These are phyloP conservation scores for Monosporascus sp. DNA, from an alignment of 2,329 filamentous ascomycete genomes.

Conservation along the genomic window DNA sequence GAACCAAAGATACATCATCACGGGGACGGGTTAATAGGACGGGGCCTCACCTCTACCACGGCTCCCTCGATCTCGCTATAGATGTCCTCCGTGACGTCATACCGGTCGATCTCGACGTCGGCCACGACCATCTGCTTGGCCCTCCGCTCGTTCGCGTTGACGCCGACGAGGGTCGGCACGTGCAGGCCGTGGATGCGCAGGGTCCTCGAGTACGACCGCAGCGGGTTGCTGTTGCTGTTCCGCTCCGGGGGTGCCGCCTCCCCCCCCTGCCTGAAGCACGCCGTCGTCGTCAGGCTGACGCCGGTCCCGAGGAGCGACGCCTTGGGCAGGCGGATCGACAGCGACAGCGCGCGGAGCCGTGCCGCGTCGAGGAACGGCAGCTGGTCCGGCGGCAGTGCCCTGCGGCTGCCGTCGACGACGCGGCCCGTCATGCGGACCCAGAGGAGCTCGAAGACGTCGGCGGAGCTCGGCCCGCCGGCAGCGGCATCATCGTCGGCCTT, in stretches of 20 bases:
- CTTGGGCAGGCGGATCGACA: constrained; percentile 60
- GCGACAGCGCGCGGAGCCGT: constrained; percentile 40
- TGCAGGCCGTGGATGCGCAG: constrained; percentile 53
- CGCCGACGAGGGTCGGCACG: constrained; percentile 65
- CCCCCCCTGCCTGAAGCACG: constrained; percentile 32
- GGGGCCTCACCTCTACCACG: constrained; percentile 52
- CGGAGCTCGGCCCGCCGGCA: constrained; percentile 9
- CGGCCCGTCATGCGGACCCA: constrained; percentile 34
- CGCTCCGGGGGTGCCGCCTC: constrained; percentile 16
- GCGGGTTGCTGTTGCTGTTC: constrained; percentile 14
- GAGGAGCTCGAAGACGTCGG: constrained; percentile 32
- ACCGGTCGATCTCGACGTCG: constrained; percentile 57
- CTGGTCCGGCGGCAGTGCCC: constrained; percentile 24
- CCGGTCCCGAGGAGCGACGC: constrained; percentile 62
- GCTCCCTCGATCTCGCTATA: constrained; percentile 54
- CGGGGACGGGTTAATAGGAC: constrained; percentile 1
- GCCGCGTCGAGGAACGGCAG: constrained; percentile 30
- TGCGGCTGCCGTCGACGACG: constrained; percentile 25
- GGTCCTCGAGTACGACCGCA: constrained; percentile 25
- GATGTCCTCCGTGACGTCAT: constrained; percentile 41
- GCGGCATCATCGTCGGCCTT: constrained; percentile 30
- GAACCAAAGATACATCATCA: background rate
- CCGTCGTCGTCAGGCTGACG: constrained; percentile 46
- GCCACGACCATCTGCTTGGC: constrained; percentile 63
- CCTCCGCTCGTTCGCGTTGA: constrained; percentile 66